Base-by-base conservation (phyloP, 2,329 filamentous ascomycete genomes). In the Eutypa lata region DNA sequence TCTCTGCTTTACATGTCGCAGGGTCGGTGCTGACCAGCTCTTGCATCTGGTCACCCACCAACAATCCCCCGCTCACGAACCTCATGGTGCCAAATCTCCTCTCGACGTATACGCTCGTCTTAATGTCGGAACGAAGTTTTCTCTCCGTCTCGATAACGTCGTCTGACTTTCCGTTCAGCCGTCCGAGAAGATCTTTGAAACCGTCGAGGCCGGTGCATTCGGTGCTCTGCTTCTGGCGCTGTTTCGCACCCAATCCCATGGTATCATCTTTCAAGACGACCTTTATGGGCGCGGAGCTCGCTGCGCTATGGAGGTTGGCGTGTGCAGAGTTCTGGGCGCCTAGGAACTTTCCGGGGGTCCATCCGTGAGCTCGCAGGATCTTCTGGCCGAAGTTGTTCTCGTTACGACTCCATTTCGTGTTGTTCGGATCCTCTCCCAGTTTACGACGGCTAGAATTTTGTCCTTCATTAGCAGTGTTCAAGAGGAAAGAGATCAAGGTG, bases 361-460 rank as follows among this genome's bases (percentile, higher is more conserved):
- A 99, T 59, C 94, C 94, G 65, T 97, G 91, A 16, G 88, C 80
- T 48, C 87, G 84, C 66, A 99, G 85, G 61, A 97, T 93, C 67
- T 86, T 90, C 70, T 96, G 92, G 61, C 94, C 94, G 70, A 94
- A 97, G 50, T 85, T 87, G 52, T 81, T 82, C 59, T 88, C 90
- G 68, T 92, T 88, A 65, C 87, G 86, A 52, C 88, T 86, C 94
- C 94, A 99, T 79, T 83, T 85, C 47, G 90, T 96, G 72, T 97
- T 99, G 75, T 97, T 97, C 7, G 94, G 94, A 73, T 99, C 94
- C 68, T 88, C 81, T 60, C 88, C 88, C 67, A 97, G 86, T 74
- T 93, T 96, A 47, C 79, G 79, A 61, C 67, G 71, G 57, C 69
- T 74, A 49, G 4, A 57, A 7, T 19, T n/a, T 37, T 51, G 46